Evolutionary conservation across 495 filamentous ascomycete genomes (phyloP), one percentile per base, ranked within the genome.

Genomic region (Penicillium cinerascens): DNA sequence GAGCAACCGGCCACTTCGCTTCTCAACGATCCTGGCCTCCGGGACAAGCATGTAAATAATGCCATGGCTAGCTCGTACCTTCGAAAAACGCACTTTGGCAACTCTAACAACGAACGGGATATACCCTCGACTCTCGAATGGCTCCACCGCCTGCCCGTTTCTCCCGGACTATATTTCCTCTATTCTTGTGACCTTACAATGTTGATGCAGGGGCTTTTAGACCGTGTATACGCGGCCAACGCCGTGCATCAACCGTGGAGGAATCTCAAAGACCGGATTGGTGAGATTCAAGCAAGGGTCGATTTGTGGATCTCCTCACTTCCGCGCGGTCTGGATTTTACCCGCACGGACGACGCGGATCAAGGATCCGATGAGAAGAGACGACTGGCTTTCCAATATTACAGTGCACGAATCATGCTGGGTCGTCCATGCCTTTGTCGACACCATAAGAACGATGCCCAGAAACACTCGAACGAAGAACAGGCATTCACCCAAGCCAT

Each of bases 371-470:
- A 63, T 17, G 54, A 71, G 8, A 71, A 71, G 13, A 59, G 37
- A 66, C 69, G 43, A 64, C 75, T 81, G 17, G 78, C 77, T 3
- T 78, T 87, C 42, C 72, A 78, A 36, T 86, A 82, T 56, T 74
- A 82, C 58, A 81, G 80, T 52, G 72, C 77, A 8, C 70, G 70
- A 11, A 83, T 85, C 39, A 70, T 85, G 15, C 70, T 84, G 11
- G 78, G 78, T 41, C 80, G 85, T 6, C 84, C 85, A 4, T 84
- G 78, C 60, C 71, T 87, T 10, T 85, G 81, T 51, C 72, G 77
- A 4, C 65, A 78, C n/a, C 78, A 82, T 9, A 33, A 13, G 11
- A 3, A 33, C 29, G 36, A 66, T 46, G 57, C 68, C 76, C 44
- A 67, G 60, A 39, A 50, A 35, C 7, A 23, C 7, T 29, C 9